Base-by-base conservation (phyloP, 169 alveolate species). In the Cryptosporidium parvum region DNA sequence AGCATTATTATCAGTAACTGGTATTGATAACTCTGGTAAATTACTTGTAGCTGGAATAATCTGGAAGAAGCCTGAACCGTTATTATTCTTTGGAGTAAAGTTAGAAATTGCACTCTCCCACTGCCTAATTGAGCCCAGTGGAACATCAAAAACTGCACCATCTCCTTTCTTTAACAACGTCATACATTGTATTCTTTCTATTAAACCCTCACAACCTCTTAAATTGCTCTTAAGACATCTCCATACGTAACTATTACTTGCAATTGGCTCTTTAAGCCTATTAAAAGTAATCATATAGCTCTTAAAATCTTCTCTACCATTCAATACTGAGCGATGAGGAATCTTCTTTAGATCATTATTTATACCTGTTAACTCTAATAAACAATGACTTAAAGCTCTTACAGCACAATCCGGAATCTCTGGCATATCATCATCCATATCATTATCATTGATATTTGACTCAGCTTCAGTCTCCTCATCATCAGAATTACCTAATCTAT, bases 221-320 rank as follows among this genome's bases (percentile, higher is more conserved):
- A 80, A 37, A 45, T 80, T 80, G n/a, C 75, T 80, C 52, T 80
- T 80, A 9, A 80, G 26, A 14, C 75, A 80, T 26, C 89, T 80
- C 89, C 89, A 80, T 10, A 80, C 65, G 45, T 80, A 80, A 18
- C 89, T 65, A 65, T 80, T 80, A 35, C 80, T 80, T 39, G 80
- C 33, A 65, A 80, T 80, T 23, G 80, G 59, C 3, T 80, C 89
- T 16, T 39, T 80, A 29, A 80, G 67, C 39, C 39, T 80, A 26
- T 44, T 80, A 65, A 80, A 80, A 12, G 73, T 80, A 18, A 91
- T 39, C 61, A 52, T 42, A 84, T 65, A 91, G 31, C 92, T 91
- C 70, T 70, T 84, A 61, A 84, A 91, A 35, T 84, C 93, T 31
- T 84, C 92, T 29, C 93, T 85, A 2, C 93, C 93, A 65, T 75